These are phyloP conservation scores for Chrysoporthe austroafricana DNA, from an alignment of 2,329 filamentous ascomycete genomes.

Conservation along the genomic window DNA sequence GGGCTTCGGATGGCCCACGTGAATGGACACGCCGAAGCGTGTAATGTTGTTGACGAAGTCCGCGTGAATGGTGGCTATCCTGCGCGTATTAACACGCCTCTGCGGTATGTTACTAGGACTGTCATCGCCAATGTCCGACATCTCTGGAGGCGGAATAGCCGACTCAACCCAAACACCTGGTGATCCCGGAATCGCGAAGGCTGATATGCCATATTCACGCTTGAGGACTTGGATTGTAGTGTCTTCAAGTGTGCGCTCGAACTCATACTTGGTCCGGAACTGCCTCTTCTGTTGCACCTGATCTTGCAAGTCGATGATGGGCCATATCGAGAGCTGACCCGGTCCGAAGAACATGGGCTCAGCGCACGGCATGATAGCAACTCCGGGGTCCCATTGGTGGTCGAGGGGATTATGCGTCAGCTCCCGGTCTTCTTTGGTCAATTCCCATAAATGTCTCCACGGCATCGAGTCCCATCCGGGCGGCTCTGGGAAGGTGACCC, in stretches of 20 bases:
- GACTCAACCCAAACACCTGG: conserved; percentile 27
- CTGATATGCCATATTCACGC: conserved; percentile 17
- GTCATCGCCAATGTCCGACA: background rate
- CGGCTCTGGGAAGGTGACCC: conserved; percentile 19
- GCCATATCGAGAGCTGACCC: conserved; percentile 27
- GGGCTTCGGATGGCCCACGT: conserved; percentile 23
- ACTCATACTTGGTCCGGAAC: conserved; percentile 20
- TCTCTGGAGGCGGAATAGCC: conserved; percentile 10
- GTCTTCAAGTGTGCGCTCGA: conserved; percentile 21
- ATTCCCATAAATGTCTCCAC: conserved; percentile 8
- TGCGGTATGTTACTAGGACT: background rate
- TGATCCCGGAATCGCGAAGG: conserved; percentile 18
- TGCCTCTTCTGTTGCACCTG: conserved; percentile 2
- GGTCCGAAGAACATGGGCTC: conserved; percentile 27
- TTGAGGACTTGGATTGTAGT: conserved; percentile 22
- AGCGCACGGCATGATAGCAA: conserved; percentile 25
- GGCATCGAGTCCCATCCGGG: conserved; percentile 19
- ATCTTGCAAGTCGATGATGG: conserved; percentile 23
- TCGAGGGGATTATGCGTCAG: conserved; percentile 11
- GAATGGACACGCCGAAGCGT: conserved; percentile 26
- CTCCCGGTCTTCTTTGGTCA: background rate
- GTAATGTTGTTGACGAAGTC: conserved; percentile 22
- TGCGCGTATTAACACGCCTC: background rate
- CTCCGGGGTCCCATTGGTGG: conserved; percentile 19
- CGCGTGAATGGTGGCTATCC: conserved; percentile 25